Evolutionary conservation across 352 stramenopile species (phyloP).

Genomic region (Pythium coloratum): DNA sequence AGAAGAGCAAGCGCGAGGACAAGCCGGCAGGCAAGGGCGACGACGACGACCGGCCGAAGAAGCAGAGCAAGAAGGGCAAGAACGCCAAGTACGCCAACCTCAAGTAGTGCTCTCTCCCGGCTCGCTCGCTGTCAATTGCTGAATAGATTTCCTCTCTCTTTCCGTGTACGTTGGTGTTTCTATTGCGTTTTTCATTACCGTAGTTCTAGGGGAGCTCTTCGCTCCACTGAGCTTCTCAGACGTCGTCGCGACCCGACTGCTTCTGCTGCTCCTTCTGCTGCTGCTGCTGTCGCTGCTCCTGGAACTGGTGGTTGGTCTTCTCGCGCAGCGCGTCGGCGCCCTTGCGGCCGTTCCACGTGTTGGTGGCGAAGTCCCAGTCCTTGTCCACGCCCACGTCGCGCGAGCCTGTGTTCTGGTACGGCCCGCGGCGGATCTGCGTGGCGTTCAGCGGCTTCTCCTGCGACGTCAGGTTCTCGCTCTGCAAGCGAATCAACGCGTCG

Average conservation of each 20-base stretch:
- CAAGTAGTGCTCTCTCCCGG: not conserved
- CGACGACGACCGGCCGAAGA: slow-evolving; percentile 48
- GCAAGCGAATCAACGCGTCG: not conserved
- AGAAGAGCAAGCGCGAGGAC: slow-evolving; percentile 62
- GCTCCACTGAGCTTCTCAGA: not conserved
- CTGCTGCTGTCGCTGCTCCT: slow-evolving; percentile 5
- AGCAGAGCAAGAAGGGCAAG: slow-evolving; percentile 61
- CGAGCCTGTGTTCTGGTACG: slow-evolving; percentile 82
- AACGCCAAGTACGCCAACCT: slow-evolving; percentile 76
- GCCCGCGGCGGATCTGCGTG: slow-evolving; percentile 74
- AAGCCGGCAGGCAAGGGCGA: slow-evolving; percentile 29
- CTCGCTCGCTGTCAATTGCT: not conserved
- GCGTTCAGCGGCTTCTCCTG: slow-evolving; percentile 62
- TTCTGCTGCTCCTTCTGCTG: not conserved
- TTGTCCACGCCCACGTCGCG: slow-evolving; percentile 76
- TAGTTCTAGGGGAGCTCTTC: not conserved
- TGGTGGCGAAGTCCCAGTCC: slow-evolving; percentile 76
- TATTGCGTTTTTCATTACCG: slow-evolving; percentile 1
- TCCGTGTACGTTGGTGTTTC: not conserved
- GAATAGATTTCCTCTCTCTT: not conserved
- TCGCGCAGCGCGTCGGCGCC: slow-evolving; percentile 29
- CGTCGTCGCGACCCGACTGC: not conserved
- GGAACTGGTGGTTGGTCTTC: slow-evolving; percentile 24
- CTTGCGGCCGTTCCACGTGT: slow-evolving; percentile 61
- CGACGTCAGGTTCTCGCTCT: slow-evolving; percentile 61